These are phyloP conservation scores for Chalciporus chontae DNA, from an alignment of 768 basidiomycete species.

Conservation along the genomic window DNA sequence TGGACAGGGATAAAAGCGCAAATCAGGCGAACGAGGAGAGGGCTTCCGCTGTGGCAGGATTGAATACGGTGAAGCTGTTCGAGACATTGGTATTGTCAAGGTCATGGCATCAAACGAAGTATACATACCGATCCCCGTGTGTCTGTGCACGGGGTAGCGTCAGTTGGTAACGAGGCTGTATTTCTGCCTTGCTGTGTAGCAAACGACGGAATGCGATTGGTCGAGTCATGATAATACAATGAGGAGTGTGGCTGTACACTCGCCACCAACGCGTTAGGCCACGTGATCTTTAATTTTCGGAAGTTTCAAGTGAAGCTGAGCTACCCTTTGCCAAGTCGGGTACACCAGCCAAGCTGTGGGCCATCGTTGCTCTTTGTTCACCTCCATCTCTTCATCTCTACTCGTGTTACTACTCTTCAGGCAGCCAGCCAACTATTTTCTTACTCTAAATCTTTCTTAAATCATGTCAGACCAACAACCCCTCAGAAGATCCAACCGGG, in stretches of 20 bases:
- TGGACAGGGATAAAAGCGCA: neutral
- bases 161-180: conserved; percentile 10
- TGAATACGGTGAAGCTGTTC: conserved; percentile 49
- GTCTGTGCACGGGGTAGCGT: neutral
- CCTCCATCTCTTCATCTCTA: conserved; percentile 1
- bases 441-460: conserved; percentile 22
- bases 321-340: neutral
- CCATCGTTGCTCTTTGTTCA: neutral
- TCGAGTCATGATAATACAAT: conserved; percentile 8
- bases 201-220: neutral
- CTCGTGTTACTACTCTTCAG: neutral
- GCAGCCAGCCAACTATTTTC: neutral
- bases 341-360: neutral
- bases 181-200: neutral
- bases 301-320: neutral
- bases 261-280: conserved; percentile 27
- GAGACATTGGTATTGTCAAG: neutral
- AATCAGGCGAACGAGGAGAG: conserved; percentile 49
- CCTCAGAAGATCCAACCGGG: conserved; percentile 52
- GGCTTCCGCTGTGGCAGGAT: conserved; percentile 65
- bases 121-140: conserved; percentile 9
- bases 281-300: conserved; percentile 13
- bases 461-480: conserved; percentile 32
- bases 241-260: conserved; percentile 17
- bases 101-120: neutral